These are phyloP conservation scores for Nematocida ausubeli DNA, from an alignment of 371 early-diverging fungal genomes.

Conservation along the genomic window DNA sequence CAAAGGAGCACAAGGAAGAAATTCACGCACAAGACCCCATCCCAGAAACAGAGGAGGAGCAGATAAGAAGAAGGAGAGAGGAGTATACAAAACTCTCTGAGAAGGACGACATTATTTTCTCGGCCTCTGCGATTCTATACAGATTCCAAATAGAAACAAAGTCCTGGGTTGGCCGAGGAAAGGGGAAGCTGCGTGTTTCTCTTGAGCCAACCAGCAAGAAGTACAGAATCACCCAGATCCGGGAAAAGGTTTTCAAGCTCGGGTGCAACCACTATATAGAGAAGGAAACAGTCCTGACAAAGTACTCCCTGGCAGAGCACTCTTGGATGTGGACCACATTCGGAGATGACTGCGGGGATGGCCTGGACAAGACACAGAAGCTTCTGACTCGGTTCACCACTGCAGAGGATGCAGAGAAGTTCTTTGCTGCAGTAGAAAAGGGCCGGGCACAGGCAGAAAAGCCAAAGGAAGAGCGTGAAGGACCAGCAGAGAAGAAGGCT, in stretches of 20 bases:
- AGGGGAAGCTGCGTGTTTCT: constrained; percentile 45
- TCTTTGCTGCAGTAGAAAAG: constrained; percentile 24
- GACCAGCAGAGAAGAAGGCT: background rate
- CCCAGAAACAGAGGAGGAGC: constrained; percentile 38
- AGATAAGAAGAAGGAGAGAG: constrained; percentile 11
- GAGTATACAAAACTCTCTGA: constrained; percentile 12
- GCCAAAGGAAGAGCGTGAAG: background rate
- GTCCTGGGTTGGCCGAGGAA: constrained; percentile 45
- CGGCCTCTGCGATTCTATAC: constrained; percentile 21
- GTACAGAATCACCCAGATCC: constrained; percentile 36
- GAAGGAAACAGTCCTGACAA: background rate
- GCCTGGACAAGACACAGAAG: constrained; percentile 13
- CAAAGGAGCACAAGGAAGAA: constrained; percentile 70
- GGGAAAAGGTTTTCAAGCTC: constrained; percentile 50
- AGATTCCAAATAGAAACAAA: constrained; percentile 25
- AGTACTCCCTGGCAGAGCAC: constrained; percentile 36
- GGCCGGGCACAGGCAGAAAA: background rate
- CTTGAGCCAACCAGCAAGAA: constrained; percentile 16
- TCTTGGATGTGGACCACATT: constrained; percentile 40
- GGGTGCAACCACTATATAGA: constrained; percentile 57
- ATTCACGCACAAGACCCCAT: background rate
- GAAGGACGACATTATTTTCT: constrained; percentile 38
- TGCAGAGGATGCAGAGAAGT: constrained; percentile 27
- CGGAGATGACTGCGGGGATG: constrained; percentile 54
- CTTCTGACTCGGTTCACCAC: constrained; percentile 25